Evolutionary conservation across 2,329 filamentous ascomycete genomes (phyloP), one percentile per base, ranked within the genome.

Genomic region (Colletotrichum incanum): DNA sequence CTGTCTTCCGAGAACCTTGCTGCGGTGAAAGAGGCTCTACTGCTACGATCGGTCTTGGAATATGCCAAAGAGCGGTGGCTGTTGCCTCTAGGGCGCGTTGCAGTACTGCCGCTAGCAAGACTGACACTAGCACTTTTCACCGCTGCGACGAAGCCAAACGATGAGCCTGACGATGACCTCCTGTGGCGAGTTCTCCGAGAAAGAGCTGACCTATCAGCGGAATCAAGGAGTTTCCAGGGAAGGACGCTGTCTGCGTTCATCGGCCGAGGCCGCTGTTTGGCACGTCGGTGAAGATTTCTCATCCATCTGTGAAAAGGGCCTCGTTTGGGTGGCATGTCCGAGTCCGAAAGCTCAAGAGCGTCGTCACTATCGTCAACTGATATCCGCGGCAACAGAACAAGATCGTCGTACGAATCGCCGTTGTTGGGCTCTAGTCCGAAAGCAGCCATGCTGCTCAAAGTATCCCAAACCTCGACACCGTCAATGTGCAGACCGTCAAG

Each of bases 41-140:
- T 90, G 78, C 91, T 90, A 74, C 88, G 88, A 68, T 92, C 90
- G 56, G 90, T 89, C 74, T 87, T 87, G 54, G 91, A 89, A 65
- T 87, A 86, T 52, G 85, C 81, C 75, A 85, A 82, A 50, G 91
- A 90, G 65, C 85, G 86, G 28, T 82, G 79, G 11, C 84, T 86
- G 64, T 86, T 85, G 73, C 82, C 85, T 71, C 87, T 87, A 14
- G 92, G 92, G 65, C 89, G 88, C 41, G 90, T 89, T 58, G 90
- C 85, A 71, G 93, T 86, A 81, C 93, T 97, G 75, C 90, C 87
- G 76, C 92, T 94, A 59, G 91, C 89, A 71, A 95, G 85, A 72
- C 94, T 97, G 72, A 94, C 87, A 71, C 93, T 95, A 64, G 93
- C 93, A 74, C 94, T 96, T 79, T 93, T 94, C 76, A 97, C 88